Evolutionary conservation across 495 filamentous ascomycete species (phyloP), one percentile per base, ranked within the genome.

Genomic region (Talaromyces stipitatus): DNA sequence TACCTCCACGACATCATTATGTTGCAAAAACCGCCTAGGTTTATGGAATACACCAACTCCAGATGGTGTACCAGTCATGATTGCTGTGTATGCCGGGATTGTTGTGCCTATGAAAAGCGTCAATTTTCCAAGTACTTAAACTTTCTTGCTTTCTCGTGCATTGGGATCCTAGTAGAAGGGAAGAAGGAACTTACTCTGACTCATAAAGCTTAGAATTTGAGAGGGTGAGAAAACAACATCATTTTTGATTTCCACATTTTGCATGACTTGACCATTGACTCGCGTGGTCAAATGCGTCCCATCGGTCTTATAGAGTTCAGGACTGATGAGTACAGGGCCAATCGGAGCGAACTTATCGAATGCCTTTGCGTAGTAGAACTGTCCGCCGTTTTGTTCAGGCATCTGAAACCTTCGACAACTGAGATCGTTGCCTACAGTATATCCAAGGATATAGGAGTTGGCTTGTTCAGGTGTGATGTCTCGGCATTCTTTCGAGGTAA

Each of bases 291-390:
- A 50, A 2, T 38, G 57, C 23, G 67, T 53, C 20, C 51, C 58
- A 48, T 62, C 57, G 54, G 68, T 63, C 2, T 27, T 30, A 14
- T 75, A 67, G 10, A 67, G 2, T 7, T 52, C 46, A 14, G 65
- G 55, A 38, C 57, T 63, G 26, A 70, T 67, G 2, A 79, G 62
- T 8, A 58, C 60, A 3, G 75, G 75, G 0, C 76, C 76, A 18
- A 79, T 66, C 1, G 76, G 76, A 12, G 70, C 74, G 59, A 77
- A 79, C 14, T 65, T 69, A 56, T 79, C 76, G 58, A 78, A 79
- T 1, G 69, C 68, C 56, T 78, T 78, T 8, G 74, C 72, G 57
- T 68, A 77, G 53, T 64, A 68, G 61, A 69, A 74, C 56, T 78
- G 74, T 5, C 71, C 70, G 16, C 74, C 75, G 10, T 61, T 55